Evolutionary conservation across 371 early-diverging fungal species (phyloP), one percentile per base, ranked within the genome.

Genomic region (Rhizopus sp.): DNA sequence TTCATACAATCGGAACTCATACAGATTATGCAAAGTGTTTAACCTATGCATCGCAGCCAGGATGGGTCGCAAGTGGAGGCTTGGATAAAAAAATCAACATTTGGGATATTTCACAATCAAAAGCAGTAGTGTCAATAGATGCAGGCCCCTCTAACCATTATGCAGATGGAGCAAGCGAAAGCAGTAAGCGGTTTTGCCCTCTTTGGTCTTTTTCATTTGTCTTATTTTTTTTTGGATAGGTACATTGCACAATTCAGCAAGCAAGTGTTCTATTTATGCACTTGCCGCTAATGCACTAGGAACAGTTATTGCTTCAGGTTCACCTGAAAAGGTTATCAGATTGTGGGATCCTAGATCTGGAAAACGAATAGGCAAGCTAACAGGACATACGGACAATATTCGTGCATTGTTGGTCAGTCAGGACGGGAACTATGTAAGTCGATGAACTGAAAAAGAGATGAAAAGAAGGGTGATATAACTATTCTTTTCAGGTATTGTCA

Each of bases 361-460:
- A 38, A 83, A 85, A 55, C 81, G 83, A 55, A 82, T 91, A 37
- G 82, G 90, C 15, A 84, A 87, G 64, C 81, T 98, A 51, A 81
- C 88, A 7, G 98, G 98, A 0, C 98, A 98, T 64, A 92, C 93
- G 0, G 98, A 98, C 62, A 91, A 91, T 60, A 91, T 98, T 33
- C 91, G 97, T 47, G 86, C 92, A 8, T 64, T 97, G 13, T 69
- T 97, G 39, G 75, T 98, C 12, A 89, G 91, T 52, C 85, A 92
- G 23, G 96, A 95, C 69, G 95, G 96, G 15, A 83, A 88, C 61
- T 83, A 87, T 55, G 90, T 91, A 77, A 70, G 77, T 55, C 16
- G 32, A 7, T 13, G 5, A 23, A 2, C 23, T 23, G 23, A 23
- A 23, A 23, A 23, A 23, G 23, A 23, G 23, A 16, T 40, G 17